phyloP scores from a whole-genome alignment of 2,329 filamentous ascomycete genomes.

The Dichotomopilus funicola region DNA sequence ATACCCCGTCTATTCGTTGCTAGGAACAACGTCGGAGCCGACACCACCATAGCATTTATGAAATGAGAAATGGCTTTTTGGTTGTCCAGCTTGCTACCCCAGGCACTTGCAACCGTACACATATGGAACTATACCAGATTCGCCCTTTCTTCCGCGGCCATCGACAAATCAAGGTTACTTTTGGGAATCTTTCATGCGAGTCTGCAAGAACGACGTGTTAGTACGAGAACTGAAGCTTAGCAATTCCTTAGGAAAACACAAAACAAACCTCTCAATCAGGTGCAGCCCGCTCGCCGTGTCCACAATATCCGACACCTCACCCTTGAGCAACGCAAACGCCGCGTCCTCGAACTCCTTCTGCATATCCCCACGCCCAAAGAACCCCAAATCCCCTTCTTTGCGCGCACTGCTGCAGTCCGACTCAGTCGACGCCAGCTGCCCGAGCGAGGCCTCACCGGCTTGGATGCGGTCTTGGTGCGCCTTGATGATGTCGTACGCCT shows the following conservation, averaged over 20 bases:
- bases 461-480: constrained; percentile 71
- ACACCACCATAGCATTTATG: no score
- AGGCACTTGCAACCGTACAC: no score
- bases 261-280: constrained; percentile 78
- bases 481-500: constrained; percentile 72
- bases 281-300: constrained; percentile 93
- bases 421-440: constrained; percentile 79
- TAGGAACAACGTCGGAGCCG: no score
- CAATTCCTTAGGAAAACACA: neutral
- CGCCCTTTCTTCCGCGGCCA: no score
- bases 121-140: no score
- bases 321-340: constrained; percentile 80
- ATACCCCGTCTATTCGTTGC: no score
- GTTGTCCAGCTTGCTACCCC: no score
- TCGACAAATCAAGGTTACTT: no score
- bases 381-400: constrained; percentile 90
- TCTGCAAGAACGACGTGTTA: neutral
- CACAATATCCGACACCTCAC: constrained; percentile 79
- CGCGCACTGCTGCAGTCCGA: constrained; percentile 93
- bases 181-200: constrained; percentile 2
- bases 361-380: constrained; percentile 93
- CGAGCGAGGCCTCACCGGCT: constrained; percentile 60
- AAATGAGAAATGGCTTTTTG: no score
- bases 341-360: constrained; percentile 98
- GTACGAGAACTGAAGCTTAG: neutral